A percentile compares a stretch with the other conserved stretches of the same genome.
Evolutionary conservation across 768 basidiomycete species (phyloP).

Genomic region (Termitomyces sp.): DNA sequence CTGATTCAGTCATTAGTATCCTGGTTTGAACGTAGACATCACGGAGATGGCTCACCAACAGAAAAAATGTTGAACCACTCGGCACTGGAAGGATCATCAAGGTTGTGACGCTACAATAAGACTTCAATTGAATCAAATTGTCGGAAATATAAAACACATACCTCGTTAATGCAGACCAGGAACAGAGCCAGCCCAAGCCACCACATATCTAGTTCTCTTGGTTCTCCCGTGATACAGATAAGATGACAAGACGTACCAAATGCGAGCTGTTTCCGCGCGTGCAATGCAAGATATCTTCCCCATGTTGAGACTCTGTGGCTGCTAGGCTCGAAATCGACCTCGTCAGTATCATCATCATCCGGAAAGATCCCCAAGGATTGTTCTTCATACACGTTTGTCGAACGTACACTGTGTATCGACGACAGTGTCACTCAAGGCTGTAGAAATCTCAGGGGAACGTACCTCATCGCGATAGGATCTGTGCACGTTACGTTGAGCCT

Average conservation of each 20-base stretch:
- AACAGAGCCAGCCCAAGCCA: constrained; percentile 86
- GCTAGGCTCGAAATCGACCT: constrained; percentile 35
- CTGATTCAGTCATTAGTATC: constrained; percentile 25
- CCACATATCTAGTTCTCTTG: constrained; percentile 77
- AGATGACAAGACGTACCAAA: constrained; percentile 54
- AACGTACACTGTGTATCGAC: constrained; percentile 58
- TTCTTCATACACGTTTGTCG: constrained; percentile 94
- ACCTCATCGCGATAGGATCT: constrained; percentile 85
- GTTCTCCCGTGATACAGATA: not conserved
- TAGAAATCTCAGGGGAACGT: constrained; percentile 1
- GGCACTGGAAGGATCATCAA: constrained; percentile 46
- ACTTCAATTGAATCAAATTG: not conserved
- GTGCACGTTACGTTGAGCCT: not conserved
- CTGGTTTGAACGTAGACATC: not conserved
- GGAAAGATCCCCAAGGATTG: constrained; percentile 79
- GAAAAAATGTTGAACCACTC: constrained; percentile 84
- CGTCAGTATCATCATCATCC: constrained; percentile 41
- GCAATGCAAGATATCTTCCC: constrained; percentile 75
- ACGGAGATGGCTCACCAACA: constrained; percentile 45
- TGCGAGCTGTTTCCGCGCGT: constrained; percentile 83
- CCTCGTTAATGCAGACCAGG: constrained; percentile 91
- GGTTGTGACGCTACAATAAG: constrained; percentile 42
- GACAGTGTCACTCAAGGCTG: not conserved
- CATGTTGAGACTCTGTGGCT: constrained; percentile 58
- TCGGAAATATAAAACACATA: constrained; percentile 22